Conservation (phyloP, 2,329 filamentous ascomycete genomes). For the Sarocladiaceae sp. region DNA sequence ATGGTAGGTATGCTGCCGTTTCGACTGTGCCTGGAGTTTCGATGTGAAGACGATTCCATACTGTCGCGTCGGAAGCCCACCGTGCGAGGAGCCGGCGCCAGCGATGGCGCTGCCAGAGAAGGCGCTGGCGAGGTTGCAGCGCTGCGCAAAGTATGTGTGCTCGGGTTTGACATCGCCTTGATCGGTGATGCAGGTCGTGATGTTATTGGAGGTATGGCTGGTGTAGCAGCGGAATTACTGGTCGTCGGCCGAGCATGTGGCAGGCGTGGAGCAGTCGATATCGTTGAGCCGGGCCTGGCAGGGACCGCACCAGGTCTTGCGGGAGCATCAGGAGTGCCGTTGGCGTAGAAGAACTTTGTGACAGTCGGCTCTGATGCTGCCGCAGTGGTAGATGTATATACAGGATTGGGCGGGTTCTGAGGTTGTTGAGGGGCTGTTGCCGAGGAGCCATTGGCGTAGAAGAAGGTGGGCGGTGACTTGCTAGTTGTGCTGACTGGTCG, state of each 20-base stretch:
- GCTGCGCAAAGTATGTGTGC: conserved; percentile 15
- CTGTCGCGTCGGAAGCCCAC: conserved; percentile 32
- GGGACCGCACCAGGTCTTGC: conserved; percentile 21
- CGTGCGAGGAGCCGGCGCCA: conserved; percentile 30
- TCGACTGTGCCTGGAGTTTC: conserved; percentile 30
- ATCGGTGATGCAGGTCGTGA: conserved; percentile 48
- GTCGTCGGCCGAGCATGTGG: conserved; percentile 34
- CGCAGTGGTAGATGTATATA: not conserved
- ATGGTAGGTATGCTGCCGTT: conserved; percentile 32
- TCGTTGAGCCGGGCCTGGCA: conserved; percentile 38
- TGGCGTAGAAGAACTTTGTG: conserved; percentile 73
- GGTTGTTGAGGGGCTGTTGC: conserved; percentile 33
- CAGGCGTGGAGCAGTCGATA: conserved; percentile 41
- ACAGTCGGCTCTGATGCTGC: conserved; percentile 34
- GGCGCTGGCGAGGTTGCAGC: conserved; percentile 30
- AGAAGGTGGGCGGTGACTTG: conserved; percentile 37
- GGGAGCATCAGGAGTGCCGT: conserved; percentile 52
- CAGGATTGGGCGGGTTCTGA: not conserved
- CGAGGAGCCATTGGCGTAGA: conserved; percentile 50
- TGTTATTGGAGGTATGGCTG: conserved; percentile 16
- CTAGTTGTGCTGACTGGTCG: not conserved
- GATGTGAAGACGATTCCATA: conserved; percentile 26
- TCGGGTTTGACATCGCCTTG: conserved; percentile 31
- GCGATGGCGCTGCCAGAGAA: conserved; percentile 25
- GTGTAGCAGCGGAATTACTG: conserved; percentile 21